Evolutionary conservation across 371 early-diverging fungal species (phyloP).

Genomic region (Mucor circinelloides): DNA sequence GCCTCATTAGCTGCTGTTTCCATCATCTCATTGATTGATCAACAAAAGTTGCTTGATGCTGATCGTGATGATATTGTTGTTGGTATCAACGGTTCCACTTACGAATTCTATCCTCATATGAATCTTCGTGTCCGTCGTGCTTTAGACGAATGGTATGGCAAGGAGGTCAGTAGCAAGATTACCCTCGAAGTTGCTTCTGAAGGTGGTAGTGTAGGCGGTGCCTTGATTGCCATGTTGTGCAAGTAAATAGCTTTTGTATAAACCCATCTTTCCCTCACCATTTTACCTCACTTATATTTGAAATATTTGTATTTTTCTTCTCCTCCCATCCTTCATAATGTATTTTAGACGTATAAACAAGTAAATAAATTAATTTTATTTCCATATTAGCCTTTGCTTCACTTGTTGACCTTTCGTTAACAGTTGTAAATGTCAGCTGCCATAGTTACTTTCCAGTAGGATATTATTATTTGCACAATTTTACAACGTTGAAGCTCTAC

Average conservation of each 20-base stretch:
- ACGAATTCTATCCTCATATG: constrained; percentile 47
- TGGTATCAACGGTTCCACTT: constrained; percentile 50
- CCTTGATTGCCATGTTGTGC: constrained; percentile 53
- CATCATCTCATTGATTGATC: constrained; percentile 41
- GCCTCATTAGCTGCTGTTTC: constrained; percentile 46
- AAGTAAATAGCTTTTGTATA: constrained; percentile 6
- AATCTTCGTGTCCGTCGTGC: constrained; percentile 31
- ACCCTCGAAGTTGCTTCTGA: constrained; percentile 44
- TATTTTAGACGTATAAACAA: background rate
- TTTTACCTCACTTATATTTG: background rate
- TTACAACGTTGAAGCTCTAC: too few relatives aligned
- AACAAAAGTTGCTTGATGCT: constrained; percentile 22
- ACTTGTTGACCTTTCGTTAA: too few relatives aligned
- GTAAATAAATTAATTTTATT: background rate
- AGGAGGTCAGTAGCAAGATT: constrained; percentile 28
- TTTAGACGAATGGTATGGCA: constrained; percentile 44
- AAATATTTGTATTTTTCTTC: background rate
- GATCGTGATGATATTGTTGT: constrained; percentile 34
- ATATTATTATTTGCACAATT: too few relatives aligned
- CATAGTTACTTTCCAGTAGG: too few relatives aligned
- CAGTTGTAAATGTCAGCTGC: too few relatives aligned
- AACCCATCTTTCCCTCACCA: background rate
- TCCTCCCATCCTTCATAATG: background rate
- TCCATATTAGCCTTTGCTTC: background rate
- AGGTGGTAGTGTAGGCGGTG: constrained; percentile 52